A percentile compares a stretch with the other conserved stretches of the same genome.
These are phyloP conservation scores for Syzygium malaccense DNA, from an alignment of 441 rosid genomes.

Conservation along the genomic window DNA sequence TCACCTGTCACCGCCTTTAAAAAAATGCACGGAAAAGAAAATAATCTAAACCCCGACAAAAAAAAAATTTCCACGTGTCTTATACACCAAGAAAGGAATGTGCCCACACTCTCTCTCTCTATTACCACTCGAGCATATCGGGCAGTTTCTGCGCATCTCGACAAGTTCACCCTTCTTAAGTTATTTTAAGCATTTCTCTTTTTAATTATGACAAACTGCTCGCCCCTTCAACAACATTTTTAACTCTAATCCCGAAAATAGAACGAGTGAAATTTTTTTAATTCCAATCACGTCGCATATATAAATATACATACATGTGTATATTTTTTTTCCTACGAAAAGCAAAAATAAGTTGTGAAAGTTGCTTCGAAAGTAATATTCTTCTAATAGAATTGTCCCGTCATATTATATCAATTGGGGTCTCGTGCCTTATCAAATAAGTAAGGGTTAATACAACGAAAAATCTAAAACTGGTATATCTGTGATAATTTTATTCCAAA, in stretches of 20 bases:
- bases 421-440: neutral
- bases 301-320: accelerated
- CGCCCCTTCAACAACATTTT: neutral
- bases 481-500: too few species aligned
- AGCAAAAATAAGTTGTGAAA: neutral
- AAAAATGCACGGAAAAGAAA: neutral
- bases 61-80: neutral
- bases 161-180: neutral
- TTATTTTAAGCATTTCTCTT: neutral
- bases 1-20: accelerated
- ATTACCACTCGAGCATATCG: neutral
- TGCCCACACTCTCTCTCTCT: neutral
- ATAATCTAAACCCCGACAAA: neutral
- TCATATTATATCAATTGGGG: neutral
- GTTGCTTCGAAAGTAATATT: neutral
- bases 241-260: neutral
- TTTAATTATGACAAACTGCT: neutral
- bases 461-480: too few species aligned
- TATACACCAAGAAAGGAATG: neutral
- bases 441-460: too few species aligned
- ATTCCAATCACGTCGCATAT: neutral
- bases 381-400: neutral
- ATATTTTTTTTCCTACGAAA: neutral
- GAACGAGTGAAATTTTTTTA: neutral
- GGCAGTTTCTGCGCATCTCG: neutral